phyloP scores from a whole-genome alignment of 2,329 filamentous ascomycete genomes.

The Neurospora sp. region DNA sequence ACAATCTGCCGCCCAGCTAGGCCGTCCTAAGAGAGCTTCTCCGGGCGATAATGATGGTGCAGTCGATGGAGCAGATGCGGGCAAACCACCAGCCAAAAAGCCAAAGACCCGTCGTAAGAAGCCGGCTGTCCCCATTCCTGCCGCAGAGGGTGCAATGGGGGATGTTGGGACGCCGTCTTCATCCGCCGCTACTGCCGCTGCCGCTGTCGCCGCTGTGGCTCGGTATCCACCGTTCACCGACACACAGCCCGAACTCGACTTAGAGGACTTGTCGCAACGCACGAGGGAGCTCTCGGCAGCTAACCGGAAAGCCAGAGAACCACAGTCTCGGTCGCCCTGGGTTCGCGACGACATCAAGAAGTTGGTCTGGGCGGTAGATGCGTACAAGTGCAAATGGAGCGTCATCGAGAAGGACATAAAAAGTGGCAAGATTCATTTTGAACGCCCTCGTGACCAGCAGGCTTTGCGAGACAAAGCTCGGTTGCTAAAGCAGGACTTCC shows the following conservation, averaged over 20 bases:
- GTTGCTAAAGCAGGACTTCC: constrained; percentile 42
- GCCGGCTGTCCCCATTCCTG: constrained; percentile 5
- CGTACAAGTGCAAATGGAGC: constrained; percentile 29
- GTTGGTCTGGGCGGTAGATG: constrained; percentile 33
- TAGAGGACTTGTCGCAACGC: constrained; percentile 17
- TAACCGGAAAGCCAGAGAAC: constrained; percentile 22
- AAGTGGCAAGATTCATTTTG: constrained; percentile 26
- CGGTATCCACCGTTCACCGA: constrained; percentile 13
- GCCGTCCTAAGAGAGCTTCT: constrained; percentile 10
- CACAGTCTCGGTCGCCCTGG: constrained; percentile 31
- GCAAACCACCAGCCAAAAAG: constrained; percentile 10
- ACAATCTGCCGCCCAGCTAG: constrained; percentile 12
- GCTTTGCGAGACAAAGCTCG: constrained; percentile 49
- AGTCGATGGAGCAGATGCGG: constrained; percentile 1
- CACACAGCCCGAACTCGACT: constrained; percentile 15
- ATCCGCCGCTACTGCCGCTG: constrained; percentile 1
- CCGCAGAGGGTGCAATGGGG: constrained; percentile 3
- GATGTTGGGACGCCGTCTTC: not conserved
- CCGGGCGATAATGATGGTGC: not conserved
- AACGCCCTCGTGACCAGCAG: constrained; percentile 40
- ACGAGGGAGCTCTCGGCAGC: constrained; percentile 19
- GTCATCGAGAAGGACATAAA: constrained; percentile 24
- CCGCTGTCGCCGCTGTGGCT: constrained; percentile 4
- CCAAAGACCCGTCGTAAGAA: constrained; percentile 12
- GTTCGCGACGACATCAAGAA: constrained; percentile 28